Evolutionary conservation across 1,284 basidiomycete species (phyloP), one percentile per base, ranked within the genome.

Genomic region (Pseudozyma hubeiensis): DNA sequence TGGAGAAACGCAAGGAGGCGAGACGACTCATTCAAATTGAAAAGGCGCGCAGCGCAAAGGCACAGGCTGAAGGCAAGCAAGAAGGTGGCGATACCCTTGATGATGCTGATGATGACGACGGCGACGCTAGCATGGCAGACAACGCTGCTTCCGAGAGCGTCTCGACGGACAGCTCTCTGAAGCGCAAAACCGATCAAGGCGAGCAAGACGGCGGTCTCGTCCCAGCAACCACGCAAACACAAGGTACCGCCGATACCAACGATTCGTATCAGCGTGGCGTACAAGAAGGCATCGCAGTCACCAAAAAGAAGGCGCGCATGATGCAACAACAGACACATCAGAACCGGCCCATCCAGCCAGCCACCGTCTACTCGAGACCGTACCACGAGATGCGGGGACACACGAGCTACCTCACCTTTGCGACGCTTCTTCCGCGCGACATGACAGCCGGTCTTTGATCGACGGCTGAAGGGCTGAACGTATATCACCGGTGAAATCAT

Each of bases 391-490:
- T 83, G 82, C 68, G 78, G 33, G 81, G 81, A 11, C 82, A 84
- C 43, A 84, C 82, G 16, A 80, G 77, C 45, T 84, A 84, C 48
- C 61, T 84, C 30, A 84, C 82, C 3, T 84, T 84, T 69, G 82
- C 79, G 7, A 80, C 77, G n/a, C 65, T 82, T 8, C 57, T 79
- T 29, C 80, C 82, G 16, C 76, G 77, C 29, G 63, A 70, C 30
- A 66, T 75, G 64, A 57, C 60, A 6, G 46, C 58, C 16, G 61
- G 57, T 7, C 52, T 58, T 5, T 59, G 43, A 49, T 39, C 39
- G 9, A 24, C 19, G 7, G 1, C 24, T 24, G 24, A 24, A 24
- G 4, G 7, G 1, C 24, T 24, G 24, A 24, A 4, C 24, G 24
- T 24, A 24, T 1, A 2, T 24, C 24, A 24, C 24, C 24, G 24